Evolutionary conservation across 768 basidiomycete genomes (phyloP).

Genomic region (Rhizopogon vesiculosus): DNA sequence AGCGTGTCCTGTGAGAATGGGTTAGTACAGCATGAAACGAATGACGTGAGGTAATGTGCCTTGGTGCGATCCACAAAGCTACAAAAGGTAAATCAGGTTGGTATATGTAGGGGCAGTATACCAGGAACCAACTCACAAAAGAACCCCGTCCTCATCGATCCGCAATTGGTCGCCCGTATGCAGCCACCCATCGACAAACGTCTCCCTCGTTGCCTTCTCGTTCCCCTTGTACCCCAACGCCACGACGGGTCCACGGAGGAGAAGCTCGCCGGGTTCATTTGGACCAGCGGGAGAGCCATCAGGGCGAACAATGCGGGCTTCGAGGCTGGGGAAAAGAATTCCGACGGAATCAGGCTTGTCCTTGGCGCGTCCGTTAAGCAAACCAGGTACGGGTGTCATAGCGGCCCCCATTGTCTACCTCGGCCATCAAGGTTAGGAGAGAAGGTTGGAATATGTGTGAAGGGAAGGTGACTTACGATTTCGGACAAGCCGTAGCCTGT

Average conservation of each 20-base stretch:
- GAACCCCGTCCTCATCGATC: constrained; percentile 47
- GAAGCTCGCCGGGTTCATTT: constrained; percentile 61
- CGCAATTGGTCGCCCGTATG: constrained; percentile 61
- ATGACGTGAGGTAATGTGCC: constrained; percentile 29
- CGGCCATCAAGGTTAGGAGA: not conserved
- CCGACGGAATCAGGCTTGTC: constrained; percentile 39
- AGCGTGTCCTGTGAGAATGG: constrained; percentile 49
- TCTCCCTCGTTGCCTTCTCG: constrained; percentile 53
- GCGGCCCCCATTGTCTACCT: constrained; percentile 49
- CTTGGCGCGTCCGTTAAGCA: constrained; percentile 34
- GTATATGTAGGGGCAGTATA: not conserved
- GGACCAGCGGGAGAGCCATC: constrained; percentile 46
- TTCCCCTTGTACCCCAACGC: constrained; percentile 64
- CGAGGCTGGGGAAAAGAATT: constrained; percentile 51
- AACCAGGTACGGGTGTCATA: constrained; percentile 34
- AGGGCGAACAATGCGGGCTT: constrained; percentile 48
- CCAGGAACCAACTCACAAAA: constrained; percentile 42
- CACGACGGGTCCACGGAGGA: constrained; percentile 44
- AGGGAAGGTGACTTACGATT: constrained; percentile 32
- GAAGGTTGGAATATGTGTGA: not conserved
- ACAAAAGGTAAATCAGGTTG: not conserved
- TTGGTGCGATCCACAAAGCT: constrained; percentile 68
- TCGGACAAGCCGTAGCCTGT: constrained; percentile 64
- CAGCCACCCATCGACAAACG: constrained; percentile 65
- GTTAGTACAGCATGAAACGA: constrained; percentile 3